Base-by-base conservation (phyloP, 495 filamentous ascomycete genomes). In the Penicillium cinerascens region DNA sequence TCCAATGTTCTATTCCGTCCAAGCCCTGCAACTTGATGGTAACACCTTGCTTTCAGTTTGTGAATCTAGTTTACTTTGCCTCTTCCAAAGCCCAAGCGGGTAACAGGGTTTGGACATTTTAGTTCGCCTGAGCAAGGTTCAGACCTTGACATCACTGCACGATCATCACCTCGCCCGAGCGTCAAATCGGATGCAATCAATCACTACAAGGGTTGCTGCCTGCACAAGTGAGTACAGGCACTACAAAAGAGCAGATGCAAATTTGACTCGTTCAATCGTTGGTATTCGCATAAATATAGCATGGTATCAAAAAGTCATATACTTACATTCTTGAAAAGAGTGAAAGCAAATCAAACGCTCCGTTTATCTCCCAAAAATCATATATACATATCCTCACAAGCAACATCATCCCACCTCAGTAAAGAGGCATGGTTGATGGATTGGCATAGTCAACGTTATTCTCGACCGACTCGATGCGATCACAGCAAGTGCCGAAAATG, bases 391-490 rank as follows among this genome's bases (percentile, higher is more conserved):
- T 1, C 11, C 10, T n/a, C 49, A 36, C 6, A 39, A 10, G 15
- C 20, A 23, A 23, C 22, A 23, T 23, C 20, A 33, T 25, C 27
- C 8, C 23, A 13, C 21, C 26, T 56, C 53, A 64, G 35, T 53
- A 66, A 22, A 68, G 37, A 17, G 68, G 68, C 66, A 73, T 68
- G 9, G 58, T 47, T 17, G 64, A 59, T 22, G 49, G 44, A 43
- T 70, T 68, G 15, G 49, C 58, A 49, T 67, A 68, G 49, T 73
- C 70, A 17, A 73, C 44, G 51, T 73, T 73, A 4, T 56, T 27
- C 10, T 44, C 22, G 11, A 60, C 44, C 10, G 56, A 65, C 51
- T 73, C 70, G 11, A 70, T 56, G 1, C 70, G 61, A 38, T 65
- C 57, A 44, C 44, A 54, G 40, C 65, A 71, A 18, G 68, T 73